phyloP scores from a whole-genome alignment of 2,329 filamentous ascomycete genomes.

The Aspergillus pseudoglaucus region DNA sequence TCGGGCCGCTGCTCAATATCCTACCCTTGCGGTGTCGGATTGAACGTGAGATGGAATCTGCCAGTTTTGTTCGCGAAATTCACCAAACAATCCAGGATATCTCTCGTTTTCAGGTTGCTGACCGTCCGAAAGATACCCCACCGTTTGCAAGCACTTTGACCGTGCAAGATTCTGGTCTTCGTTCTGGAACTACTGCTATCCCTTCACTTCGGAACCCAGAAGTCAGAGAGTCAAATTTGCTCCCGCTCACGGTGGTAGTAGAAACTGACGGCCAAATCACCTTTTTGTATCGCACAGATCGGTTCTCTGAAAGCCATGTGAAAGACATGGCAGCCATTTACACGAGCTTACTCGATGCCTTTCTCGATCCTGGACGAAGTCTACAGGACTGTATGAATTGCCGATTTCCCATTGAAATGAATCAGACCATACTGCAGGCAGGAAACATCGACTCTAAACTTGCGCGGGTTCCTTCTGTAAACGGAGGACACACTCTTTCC shows the following conservation, averaged over 20 bases:
- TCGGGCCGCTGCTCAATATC: constrained; percentile 32
- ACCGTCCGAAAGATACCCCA: neutral
- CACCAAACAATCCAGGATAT: neutral
- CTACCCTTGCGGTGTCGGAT: constrained; percentile 18
- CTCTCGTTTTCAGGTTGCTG: neutral
- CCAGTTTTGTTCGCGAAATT: neutral
- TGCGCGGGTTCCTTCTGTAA: neutral
- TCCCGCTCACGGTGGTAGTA: neutral
- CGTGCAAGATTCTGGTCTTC: neutral
- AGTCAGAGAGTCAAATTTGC: neutral
- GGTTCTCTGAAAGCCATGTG: neutral
- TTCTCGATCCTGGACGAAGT: neutral
- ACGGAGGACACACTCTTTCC: neutral
- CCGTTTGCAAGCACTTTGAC: neutral
- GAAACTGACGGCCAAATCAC: neutral
- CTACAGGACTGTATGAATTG: neutral
- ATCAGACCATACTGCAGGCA: neutral
- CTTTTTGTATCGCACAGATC: neutral
- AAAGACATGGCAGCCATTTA: neutral
- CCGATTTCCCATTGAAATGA: neutral
- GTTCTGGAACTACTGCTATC: neutral
- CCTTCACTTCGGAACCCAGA: neutral
- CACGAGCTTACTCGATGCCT: neutral
- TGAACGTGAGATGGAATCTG: neutral
- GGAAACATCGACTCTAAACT: neutral